These are phyloP conservation scores for Brassica nigra DNA, from an alignment of 345 rosid genomes.

Conservation along the genomic window DNA sequence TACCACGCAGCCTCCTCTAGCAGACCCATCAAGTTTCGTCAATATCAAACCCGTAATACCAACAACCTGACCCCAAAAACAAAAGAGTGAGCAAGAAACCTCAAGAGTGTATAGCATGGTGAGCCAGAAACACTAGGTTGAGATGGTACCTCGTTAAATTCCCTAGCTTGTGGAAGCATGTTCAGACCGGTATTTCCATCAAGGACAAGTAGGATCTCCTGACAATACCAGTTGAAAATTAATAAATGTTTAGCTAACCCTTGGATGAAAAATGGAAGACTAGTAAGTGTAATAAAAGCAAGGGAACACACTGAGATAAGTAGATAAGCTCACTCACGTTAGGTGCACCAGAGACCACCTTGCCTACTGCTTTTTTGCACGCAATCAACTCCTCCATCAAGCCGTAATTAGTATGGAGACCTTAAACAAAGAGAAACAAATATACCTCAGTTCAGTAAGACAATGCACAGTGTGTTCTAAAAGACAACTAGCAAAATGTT, in stretches of 20 bases:
- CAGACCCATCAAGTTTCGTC: conserved; percentile 96
- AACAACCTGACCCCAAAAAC: conserved; percentile 56
- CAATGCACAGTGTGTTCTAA: conserved; percentile 15
- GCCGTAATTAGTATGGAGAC: conserved; percentile 93
- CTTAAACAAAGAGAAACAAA: conserved; percentile 42
- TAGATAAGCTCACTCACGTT: conserved; percentile 65
- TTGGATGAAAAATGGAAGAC: too few relatives aligned
- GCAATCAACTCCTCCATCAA: conserved; percentile 95
- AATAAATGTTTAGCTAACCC: not conserved
- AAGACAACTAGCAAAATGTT: conserved; percentile 23
- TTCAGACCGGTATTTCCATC: conserved; percentile 97
- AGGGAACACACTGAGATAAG: conserved; percentile 5
- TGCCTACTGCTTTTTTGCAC: conserved; percentile 83
- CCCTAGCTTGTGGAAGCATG: conserved; percentile 99
- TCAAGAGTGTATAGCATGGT: not conserved
- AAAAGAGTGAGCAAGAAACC: conserved; percentile 5
- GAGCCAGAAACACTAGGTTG: not conserved
- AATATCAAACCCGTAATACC: conserved; percentile 89
- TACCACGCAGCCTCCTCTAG: conserved; percentile 99
- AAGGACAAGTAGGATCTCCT: conserved; percentile 93
- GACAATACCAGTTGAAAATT: conserved; percentile 12
- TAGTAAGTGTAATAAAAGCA: too few relatives aligned
- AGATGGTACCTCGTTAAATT: conserved; percentile 88
- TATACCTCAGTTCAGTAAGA: conserved; percentile 8
- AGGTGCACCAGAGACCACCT: conserved; percentile 81